Conservation (phyloP, 257 asterid genomes). For the Primulina tabacum region DNA sequence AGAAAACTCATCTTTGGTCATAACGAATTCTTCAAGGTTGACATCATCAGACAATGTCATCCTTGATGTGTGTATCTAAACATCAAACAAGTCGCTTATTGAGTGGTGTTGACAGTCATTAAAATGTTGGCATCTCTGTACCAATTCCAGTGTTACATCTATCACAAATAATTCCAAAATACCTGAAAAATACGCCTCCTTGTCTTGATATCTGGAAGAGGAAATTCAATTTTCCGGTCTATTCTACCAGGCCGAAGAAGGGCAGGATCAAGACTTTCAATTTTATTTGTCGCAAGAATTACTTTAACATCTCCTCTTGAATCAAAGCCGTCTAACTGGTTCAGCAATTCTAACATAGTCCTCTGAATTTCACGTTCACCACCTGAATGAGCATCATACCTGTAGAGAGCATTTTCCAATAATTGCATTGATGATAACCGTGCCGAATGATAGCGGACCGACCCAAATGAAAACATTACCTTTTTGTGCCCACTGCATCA, state of each 20-base stretch:
- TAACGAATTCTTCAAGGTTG: constrained; percentile 87
- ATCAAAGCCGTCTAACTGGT: constrained; percentile 91
- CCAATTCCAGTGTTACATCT: neutral
- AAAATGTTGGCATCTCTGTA: neutral
- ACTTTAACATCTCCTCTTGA: constrained; percentile 95
- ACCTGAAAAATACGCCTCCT: constrained; percentile 88
- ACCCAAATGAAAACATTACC: constrained; percentile 37
- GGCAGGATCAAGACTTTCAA: constrained; percentile 90
- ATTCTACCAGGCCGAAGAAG: constrained; percentile 90
- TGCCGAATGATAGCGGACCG: constrained; percentile 3
- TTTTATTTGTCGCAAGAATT: constrained; percentile 87
- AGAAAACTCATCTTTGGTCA: constrained; percentile 91
- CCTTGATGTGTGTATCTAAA: constrained; percentile 85
- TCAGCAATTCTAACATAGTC: constrained; percentile 86
- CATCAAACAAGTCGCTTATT: constrained; percentile 21
- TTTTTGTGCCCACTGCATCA: constrained; percentile 89
- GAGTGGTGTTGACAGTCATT: neutral
- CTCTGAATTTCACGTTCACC: constrained; percentile 99
- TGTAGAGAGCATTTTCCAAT: constrained; percentile 24
- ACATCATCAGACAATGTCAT: constrained; percentile 92
- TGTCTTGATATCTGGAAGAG: constrained; percentile 88
- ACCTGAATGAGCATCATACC: constrained; percentile 95
- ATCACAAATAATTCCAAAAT: constrained; percentile 16
- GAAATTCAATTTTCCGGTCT: constrained; percentile 85
- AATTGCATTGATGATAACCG: constrained; percentile 4